Evolutionary conservation across 352 stramenopile species (phyloP).

Genomic region (Phytophthora fragariae): DNA sequence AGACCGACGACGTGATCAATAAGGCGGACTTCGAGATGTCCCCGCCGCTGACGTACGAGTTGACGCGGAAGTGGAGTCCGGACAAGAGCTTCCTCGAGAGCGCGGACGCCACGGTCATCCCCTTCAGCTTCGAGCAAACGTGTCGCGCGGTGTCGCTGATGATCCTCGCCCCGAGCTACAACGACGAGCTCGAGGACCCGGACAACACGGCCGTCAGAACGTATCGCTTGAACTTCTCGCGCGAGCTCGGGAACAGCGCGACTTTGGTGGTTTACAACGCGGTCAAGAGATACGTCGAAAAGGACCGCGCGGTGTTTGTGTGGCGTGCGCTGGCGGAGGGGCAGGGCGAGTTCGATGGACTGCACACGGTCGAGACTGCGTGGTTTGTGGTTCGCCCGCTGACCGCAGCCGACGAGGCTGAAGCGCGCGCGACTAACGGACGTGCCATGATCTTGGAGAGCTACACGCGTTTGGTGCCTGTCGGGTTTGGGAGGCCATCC

Average conservation of each 20-base stretch:
- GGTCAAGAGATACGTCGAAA: slow-evolving; percentile 51
- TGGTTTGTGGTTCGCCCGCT: slow-evolving; percentile 46
- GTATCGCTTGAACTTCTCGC: slow-evolving; percentile 27
- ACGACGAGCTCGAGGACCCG: slow-evolving; percentile 25
- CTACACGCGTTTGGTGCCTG: slow-evolving; percentile 24
- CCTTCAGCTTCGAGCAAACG: slow-evolving; percentile 32
- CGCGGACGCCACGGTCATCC: slow-evolving; percentile 31
- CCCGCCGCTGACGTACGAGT: slow-evolving; percentile 26
- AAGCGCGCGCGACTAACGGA: not conserved
- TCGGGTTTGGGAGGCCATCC: slow-evolving; percentile 29
- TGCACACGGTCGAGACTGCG: slow-evolving; percentile 61
- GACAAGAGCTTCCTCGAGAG: slow-evolving; percentile 32
- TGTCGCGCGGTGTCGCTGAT: slow-evolving; percentile 34
- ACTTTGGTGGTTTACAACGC: slow-evolving; percentile 37
- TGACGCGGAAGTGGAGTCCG: slow-evolving; percentile 24
- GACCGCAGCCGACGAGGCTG: not conserved
- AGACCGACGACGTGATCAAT: slow-evolving; percentile 28
- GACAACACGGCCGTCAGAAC: slow-evolving; percentile 27
- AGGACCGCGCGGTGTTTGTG: slow-evolving; percentile 54
- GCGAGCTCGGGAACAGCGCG: slow-evolving; percentile 15
- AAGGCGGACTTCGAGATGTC: slow-evolving; percentile 23
- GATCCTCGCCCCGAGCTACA: slow-evolving; percentile 28
- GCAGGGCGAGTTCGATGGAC: slow-evolving; percentile 39
- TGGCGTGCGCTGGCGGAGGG: slow-evolving; percentile 55
- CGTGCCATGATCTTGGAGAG: slow-evolving; percentile 30